A percentile compares a stretch with the other conserved stretches of the same genome.
Evolutionary conservation across 1,139 yeast genomes (phyloP).

Genomic region (Eremothecium sinecaudum): DNA sequence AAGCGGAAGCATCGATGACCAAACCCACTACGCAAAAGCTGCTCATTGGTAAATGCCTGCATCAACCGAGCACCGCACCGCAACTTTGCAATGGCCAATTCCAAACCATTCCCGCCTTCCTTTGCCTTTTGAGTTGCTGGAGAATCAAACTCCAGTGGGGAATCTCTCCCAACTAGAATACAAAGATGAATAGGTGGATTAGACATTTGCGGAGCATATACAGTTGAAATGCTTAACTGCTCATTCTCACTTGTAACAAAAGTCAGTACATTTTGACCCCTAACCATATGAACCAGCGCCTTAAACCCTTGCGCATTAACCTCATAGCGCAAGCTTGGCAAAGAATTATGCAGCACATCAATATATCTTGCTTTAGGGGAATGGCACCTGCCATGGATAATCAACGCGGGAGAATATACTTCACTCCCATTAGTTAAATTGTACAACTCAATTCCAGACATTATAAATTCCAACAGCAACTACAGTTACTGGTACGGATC

Average conservation of each 20-base stretch:
- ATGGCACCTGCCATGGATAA: constrained; percentile 37
- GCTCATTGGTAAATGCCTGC: constrained; percentile 92
- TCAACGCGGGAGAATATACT: constrained; percentile 38
- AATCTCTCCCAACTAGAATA: constrained; percentile 67
- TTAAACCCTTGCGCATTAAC: constrained; percentile 65
- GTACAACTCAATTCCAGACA: constrained; percentile 22
- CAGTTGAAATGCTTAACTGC: constrained; percentile 30
- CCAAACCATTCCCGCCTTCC: constrained; percentile 60
- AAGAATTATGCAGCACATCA: constrained; percentile 24
- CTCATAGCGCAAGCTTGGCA: constrained; percentile 64
- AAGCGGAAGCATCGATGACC: constrained; percentile 76
- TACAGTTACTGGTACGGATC: no score
- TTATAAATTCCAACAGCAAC: no score
- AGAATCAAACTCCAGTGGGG: constrained; percentile 64
- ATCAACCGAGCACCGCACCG: constrained; percentile 81
- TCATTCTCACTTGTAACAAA: constrained; percentile 23
- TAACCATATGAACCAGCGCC: constrained; percentile 59
- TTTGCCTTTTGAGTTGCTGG: constrained; percentile 44
- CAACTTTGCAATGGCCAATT: constrained; percentile 65
- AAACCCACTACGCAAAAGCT: constrained; percentile 70
- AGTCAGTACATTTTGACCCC: constrained; percentile 47
- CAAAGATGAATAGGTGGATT: constrained; percentile 80
- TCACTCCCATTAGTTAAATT: constrained; percentile 27
- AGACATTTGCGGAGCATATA: constrained; percentile 50
- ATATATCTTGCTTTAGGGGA: constrained; percentile 15